A percentile compares a stretch with the other conserved stretches of the same genome.
phyloP scores from a whole-genome alignment of 1,139 yeast species.

The Williopsis jadinii region DNA sequence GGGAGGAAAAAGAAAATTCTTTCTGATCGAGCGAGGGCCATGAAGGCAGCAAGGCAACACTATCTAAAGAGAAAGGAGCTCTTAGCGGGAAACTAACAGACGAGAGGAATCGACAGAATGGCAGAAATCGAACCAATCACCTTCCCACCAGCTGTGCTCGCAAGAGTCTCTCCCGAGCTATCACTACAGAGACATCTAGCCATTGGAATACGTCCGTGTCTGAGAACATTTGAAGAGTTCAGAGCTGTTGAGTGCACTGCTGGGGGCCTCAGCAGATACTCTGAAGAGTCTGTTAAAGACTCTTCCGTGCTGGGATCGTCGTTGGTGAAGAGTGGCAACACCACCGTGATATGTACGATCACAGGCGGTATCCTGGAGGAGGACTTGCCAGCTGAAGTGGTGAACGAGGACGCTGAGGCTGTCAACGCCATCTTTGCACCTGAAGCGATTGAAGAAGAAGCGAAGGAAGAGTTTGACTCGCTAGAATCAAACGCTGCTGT shows the following conservation, averaged over 20 bases:
- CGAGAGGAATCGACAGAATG: neutral
- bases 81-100: neutral
- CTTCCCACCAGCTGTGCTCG: conserved; percentile 78
- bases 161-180: conserved; percentile 79
- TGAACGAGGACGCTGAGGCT: conserved; percentile 32
- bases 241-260: conserved; percentile 44
- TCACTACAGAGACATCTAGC: conserved; percentile 74
- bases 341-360: conserved; percentile 69
- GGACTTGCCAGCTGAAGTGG: conserved; percentile 28
- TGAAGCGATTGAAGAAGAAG: conserved; percentile 15
- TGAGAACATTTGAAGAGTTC: conserved; percentile 67
- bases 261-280: conserved; percentile 36
- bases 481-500: conserved; percentile 35
- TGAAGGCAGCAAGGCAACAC: no score
- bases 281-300: conserved; percentile 14
- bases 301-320: conserved; percentile 58
- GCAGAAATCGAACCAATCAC: conserved; percentile 18
- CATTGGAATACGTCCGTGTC: conserved; percentile 66
- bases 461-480: conserved; percentile 4
- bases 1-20: no score
- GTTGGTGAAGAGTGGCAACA: conserved; percentile 65
- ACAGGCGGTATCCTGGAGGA: conserved; percentile 64
- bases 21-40: no score
- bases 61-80: no score
- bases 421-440: conserved; percentile 32